These are phyloP conservation scores for Smallanthus sonchifolius DNA, from an alignment of 129 eudicot genomes.

Conservation along the genomic window DNA sequence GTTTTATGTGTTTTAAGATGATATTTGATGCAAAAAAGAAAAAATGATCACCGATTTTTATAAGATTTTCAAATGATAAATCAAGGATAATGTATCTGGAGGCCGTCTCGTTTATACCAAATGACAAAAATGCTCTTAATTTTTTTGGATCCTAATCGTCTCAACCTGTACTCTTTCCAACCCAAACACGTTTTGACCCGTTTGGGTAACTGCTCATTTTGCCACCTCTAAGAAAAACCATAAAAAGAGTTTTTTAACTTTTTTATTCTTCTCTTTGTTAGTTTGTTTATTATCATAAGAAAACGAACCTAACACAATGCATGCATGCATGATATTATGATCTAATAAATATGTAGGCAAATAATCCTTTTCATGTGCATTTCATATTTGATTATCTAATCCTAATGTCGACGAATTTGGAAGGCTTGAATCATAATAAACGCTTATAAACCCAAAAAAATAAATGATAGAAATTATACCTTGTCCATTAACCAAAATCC, in stretches of 20 bases:
- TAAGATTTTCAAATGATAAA: not conserved
- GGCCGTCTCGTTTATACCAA: not conserved
- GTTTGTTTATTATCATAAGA: too few relatives aligned
- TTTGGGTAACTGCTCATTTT: too few relatives aligned
- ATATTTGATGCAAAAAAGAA: not conserved
- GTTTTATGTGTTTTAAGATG: not conserved
- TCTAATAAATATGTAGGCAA: too few relatives aligned
- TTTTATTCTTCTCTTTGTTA: too few relatives aligned
- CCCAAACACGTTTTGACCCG: too few relatives aligned
- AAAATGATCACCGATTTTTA: not conserved
- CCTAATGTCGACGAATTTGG: not conserved
- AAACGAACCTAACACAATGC: too few relatives aligned
- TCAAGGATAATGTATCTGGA: not conserved
- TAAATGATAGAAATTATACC: conserved; percentile 37
- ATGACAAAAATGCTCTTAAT: not conserved
- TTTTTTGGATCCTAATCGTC: too few relatives aligned
- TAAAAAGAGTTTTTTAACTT: too few relatives aligned
- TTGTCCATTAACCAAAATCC: conserved; percentile 99
- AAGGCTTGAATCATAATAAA: not conserved
- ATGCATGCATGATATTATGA: too few relatives aligned
- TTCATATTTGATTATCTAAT: not conserved
- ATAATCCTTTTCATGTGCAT: not conserved
- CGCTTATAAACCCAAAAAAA: not conserved
- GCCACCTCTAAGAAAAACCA: too few relatives aligned
- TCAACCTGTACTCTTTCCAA: too few relatives aligned